Evolutionary conservation across 2,329 filamentous ascomycete genomes (phyloP).

Genomic region (Tolypocladium ophioglossoides): DNA sequence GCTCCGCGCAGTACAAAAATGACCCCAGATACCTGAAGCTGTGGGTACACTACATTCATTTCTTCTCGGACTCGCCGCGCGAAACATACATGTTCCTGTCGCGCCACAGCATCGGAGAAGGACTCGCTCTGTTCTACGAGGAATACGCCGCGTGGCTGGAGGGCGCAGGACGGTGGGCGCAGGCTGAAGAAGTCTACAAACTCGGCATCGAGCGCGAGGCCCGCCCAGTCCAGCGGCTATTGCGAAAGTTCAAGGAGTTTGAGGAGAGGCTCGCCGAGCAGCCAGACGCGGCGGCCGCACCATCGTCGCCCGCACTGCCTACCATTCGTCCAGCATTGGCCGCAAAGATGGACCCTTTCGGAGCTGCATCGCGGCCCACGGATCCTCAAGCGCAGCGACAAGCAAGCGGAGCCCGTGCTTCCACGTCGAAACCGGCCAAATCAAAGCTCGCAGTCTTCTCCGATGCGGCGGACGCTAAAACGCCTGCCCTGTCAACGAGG

Average conservation of each 20-base stretch:
- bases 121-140: slow-evolving; percentile 87
- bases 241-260: slow-evolving; percentile 90
- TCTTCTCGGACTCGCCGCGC: slow-evolving; percentile 87
- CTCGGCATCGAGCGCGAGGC: slow-evolving; percentile 85
- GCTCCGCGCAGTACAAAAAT: slow-evolving; percentile 83
- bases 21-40: slow-evolving; percentile 87
- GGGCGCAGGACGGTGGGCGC: slow-evolving; percentile 68
- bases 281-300: slow-evolving; percentile 51
- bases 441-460: slow-evolving; percentile 88
- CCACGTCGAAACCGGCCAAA: slow-evolving; percentile 54
- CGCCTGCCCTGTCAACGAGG: slow-evolving; percentile 43
- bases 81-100: slow-evolving; percentile 89
- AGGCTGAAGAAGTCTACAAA: slow-evolving; percentile 90
- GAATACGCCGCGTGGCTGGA: slow-evolving; percentile 95
- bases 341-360: slow-evolving; percentile 78
- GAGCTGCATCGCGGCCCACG: slow-evolving; percentile 36
- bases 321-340: slow-evolving; percentile 73
- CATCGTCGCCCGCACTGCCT: slow-evolving; percentile 79
- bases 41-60: slow-evolving; percentile 87
- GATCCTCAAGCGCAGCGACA: slow-evolving; percentile 58
- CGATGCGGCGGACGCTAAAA: slow-evolving; percentile 54
- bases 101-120: slow-evolving; percentile 77
- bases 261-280: slow-evolving; percentile 63
- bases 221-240: slow-evolving; percentile 65
- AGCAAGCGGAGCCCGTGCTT: slow-evolving; percentile 33